Percentiles rank a stretch among this genome's conserved stretches.
Conservation (phyloP, 129 eudicot genomes). For the Heracleum sosnowskyi region DNA sequence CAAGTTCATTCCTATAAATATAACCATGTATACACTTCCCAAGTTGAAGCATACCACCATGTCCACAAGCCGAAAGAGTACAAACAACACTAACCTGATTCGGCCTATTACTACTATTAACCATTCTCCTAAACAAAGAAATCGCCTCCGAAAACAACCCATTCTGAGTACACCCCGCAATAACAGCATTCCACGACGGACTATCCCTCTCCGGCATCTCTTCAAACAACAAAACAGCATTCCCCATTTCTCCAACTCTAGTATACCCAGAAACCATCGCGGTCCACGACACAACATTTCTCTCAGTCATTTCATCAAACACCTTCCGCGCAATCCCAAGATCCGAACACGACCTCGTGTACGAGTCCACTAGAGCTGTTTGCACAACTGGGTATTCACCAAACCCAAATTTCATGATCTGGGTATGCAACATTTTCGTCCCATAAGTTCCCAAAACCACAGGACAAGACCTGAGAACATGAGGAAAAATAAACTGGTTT, state of each 20-base stretch:
- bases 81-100: constrained; percentile 55
- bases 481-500: constrained; percentile 58
- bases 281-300: constrained; percentile 77
- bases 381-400: constrained; percentile 70
- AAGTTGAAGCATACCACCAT: constrained; percentile 65
- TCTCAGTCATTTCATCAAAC: constrained; percentile 87
- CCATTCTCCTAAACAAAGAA: constrained; percentile 51
- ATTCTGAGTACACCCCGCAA: constrained; percentile 61
- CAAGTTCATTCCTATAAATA: constrained; percentile 34
- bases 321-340: constrained; percentile 41
- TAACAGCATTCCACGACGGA: constrained; percentile 64
- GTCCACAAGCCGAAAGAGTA: constrained; percentile 60
- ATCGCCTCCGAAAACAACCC: constrained; percentile 58
- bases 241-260: constrained; percentile 55
- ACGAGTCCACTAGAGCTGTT: constrained; percentile 58
- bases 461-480: constrained; percentile 52
- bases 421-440: constrained; percentile 59
- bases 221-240: constrained; percentile 69
- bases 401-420: constrained; percentile 57
- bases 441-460: constrained; percentile 40
- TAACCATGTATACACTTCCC: constrained; percentile 64
- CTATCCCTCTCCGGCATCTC: constrained; percentile 58
- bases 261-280: constrained; percentile 83
- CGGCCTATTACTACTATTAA: constrained; percentile 37
- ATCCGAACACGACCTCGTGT: constrained; percentile 46